phyloP scores from a whole-genome alignment of 768 basidiomycete species.

The Lactifluus hygrophoroides region DNA sequence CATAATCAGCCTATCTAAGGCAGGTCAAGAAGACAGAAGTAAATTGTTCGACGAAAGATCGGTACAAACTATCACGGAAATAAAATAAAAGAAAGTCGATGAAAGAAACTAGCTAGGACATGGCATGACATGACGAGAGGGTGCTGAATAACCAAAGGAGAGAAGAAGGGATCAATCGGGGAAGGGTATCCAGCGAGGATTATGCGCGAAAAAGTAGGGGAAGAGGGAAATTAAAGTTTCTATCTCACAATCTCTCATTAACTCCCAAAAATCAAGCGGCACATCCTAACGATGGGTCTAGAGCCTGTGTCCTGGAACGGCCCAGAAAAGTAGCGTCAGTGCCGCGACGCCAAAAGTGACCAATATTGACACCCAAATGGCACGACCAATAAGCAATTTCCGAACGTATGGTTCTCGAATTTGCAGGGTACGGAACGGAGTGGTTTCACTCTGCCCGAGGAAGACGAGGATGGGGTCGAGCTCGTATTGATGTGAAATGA shows the following conservation, averaged over 20 bases:
- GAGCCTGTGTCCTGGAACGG: conserved; percentile 88
- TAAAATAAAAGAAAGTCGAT: conserved; percentile 14
- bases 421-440: conserved; percentile 87
- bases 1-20: conserved; percentile 3
- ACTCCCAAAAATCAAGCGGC: neutral
- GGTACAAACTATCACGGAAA: conserved; percentile 14
- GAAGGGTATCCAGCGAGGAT: conserved; percentile 13
- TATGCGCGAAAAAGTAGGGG: neutral
- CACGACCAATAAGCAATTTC: conserved; percentile 81
- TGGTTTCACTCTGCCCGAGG: conserved; percentile 89
- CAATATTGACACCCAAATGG: conserved; percentile 82
- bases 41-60: neutral
- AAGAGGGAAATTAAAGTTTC: neutral
- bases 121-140: conserved; percentile 7
- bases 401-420: conserved; percentile 93
- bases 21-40: neutral
- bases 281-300: conserved; percentile 27
- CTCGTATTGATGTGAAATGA: conserved; percentile 94
- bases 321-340: conserved; percentile 89
- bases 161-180: neutral
- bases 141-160: neutral
- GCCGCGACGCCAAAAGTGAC: conserved; percentile 70
- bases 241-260: conserved; percentile 2
- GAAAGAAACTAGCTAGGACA: conserved; percentile 4
- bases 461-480: conserved; percentile 94